phyloP scores from a whole-genome alignment of 169 alveolate species.

The Cystoisospora suis region DNA sequence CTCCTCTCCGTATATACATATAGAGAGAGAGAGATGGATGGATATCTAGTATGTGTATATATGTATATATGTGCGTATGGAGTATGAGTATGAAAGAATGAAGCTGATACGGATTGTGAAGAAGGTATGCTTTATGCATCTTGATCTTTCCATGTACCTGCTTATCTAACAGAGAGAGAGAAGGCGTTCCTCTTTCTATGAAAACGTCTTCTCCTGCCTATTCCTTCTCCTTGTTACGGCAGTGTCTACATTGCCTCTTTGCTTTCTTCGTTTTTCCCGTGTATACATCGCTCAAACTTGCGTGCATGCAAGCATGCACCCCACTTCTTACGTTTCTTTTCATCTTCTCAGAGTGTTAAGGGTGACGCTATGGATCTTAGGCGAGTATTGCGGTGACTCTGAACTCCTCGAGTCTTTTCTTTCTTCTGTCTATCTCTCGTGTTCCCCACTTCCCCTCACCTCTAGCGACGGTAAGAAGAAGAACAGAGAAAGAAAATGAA shows the following conservation, averaged over 20 bases:
- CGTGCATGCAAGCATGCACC: neutral
- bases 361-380: conserved; percentile 28
- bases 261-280: no score
- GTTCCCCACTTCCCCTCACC: conserved; percentile 17
- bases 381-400: conserved; percentile 23
- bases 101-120: neutral
- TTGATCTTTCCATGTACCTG: no score
- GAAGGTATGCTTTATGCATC: no score
- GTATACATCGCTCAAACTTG: no score
- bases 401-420: conserved; percentile 10
- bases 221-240: neutral
- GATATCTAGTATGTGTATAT: neutral
- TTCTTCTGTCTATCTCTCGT: conserved; percentile 2
- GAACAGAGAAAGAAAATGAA: neutral
- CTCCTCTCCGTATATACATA: neutral
- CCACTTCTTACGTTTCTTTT: neutral
- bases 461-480: neutral
- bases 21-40: neutral
- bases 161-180: neutral
- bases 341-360: conserved; percentile 8
- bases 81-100: neutral
- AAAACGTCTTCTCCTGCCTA: neutral
- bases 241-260: neutral
- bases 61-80: neutral
- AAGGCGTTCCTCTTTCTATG: neutral